Conservation (phyloP, 2,329 filamentous ascomycete species). For the Ceratocystis variospora region DNA sequence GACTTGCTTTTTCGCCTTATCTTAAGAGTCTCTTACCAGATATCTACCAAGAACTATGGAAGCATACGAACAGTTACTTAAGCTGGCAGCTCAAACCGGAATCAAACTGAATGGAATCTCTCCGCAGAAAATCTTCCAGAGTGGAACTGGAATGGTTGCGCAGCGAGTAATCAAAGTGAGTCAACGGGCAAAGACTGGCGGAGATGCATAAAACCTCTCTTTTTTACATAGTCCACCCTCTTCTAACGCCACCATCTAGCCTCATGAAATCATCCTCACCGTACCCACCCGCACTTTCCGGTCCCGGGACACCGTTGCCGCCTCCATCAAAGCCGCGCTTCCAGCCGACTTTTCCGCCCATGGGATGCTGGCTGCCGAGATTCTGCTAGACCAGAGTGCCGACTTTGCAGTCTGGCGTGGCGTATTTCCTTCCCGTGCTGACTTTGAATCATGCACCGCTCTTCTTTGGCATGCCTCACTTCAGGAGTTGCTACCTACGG, state of each 20-base stretch:
- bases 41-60: neutral
- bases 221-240: neutral
- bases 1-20: neutral
- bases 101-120: constrained; percentile 53
- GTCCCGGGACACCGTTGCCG: constrained; percentile 46
- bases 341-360: constrained; percentile 48
- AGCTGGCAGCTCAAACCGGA: constrained; percentile 53
- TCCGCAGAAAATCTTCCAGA: constrained; percentile 52
- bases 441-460: constrained; percentile 39
- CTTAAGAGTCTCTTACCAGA: neutral
- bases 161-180: constrained; percentile 49
- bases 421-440: constrained; percentile 49
- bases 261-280: constrained; percentile 43
- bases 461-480: constrained; percentile 36
- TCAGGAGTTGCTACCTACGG: constrained; percentile 34
- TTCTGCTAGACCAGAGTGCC: constrained; percentile 29
- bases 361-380: constrained; percentile 55
- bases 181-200: neutral
- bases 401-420: constrained; percentile 46
- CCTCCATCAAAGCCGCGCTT: constrained; percentile 37
- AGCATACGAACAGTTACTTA: constrained; percentile 38
- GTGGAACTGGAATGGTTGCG: constrained; percentile 67
- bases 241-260: constrained; percentile 22
- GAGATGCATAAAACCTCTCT: neutral
- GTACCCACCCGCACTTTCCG: constrained; percentile 52